Evolutionary conservation across 495 filamentous ascomycete species (phyloP), one percentile per base, ranked within the genome.

Genomic region (Penicillium tannophilum): DNA sequence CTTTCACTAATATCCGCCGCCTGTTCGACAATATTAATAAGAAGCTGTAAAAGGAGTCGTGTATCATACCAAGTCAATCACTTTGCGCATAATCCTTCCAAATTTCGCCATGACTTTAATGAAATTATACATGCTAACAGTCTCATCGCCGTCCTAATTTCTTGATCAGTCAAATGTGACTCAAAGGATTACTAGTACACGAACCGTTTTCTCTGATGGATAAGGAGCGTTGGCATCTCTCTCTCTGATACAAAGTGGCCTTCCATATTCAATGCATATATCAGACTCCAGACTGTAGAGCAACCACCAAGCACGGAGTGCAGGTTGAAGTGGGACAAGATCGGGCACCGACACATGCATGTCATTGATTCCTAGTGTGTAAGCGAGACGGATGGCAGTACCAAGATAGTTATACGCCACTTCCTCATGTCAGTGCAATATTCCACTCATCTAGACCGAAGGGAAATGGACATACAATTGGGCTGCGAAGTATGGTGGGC

Each of bases 301-400:
- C 6, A 43, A 54, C 59, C 54, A 61, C 54, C 54, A 62, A 5
- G 54, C 54, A 20, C 49, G 30, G 3, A 47, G n/a, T 43, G 59
- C 59, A n/a, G 42, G 35, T 24, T 63, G 23, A 19, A 9, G 3
- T 16, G 42, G 23, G n/a, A 52, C 23, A 12, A 1, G 14, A 7
- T 26, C n/a, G 10, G 10, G 11, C 2, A 33, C 8, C 16, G 12
- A 2, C n/a, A 17, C 35, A 4, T 39, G 33, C 3, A 52, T 51
- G 12, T 47, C 26, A 33, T 65, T 61, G 7, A 63, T 41, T 6
- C 59, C 63, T 6, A 50, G 55, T 12, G 63, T 58, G 42, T 62
- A 58, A 4, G 63, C 63, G 28, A 65, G 39, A 19, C 63, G 44
- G 30, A 65, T 65, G 20, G 63, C 63, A 26, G 59, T 54, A 6